Percentiles rank a stretch among this genome's conserved stretches.
phyloP scores from a whole-genome alignment of 2,329 filamentous ascomycete species.

The Lachnellula cervina region DNA sequence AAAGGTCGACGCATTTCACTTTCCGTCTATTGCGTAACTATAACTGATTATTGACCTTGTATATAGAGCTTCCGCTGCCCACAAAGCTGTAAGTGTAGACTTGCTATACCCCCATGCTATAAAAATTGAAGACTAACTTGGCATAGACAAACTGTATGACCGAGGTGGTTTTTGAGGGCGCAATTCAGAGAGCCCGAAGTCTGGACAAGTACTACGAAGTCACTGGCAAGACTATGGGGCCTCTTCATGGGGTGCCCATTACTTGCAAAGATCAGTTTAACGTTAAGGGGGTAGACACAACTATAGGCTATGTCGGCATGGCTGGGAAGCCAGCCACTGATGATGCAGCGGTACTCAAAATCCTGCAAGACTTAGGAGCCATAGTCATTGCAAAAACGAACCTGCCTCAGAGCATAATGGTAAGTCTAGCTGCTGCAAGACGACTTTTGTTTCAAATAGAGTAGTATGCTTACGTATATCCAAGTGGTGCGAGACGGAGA shows the following conservation, averaged over 20 bases:
- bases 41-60: not conserved
- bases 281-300: conserved; percentile 50
- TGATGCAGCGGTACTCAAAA: conserved; percentile 45
- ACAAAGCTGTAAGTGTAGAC: not conserved
- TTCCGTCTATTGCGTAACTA: not conserved
- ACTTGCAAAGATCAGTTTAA: conserved; percentile 59
- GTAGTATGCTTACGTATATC: not conserved
- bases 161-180: conserved; percentile 40
- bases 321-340: conserved; percentile 44
- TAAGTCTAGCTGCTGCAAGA: conserved; percentile 34
- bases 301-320: conserved; percentile 52
- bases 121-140: no score
- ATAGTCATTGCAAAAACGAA: conserved; percentile 51
- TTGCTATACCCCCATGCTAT: no score
- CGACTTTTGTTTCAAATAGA: not conserved
- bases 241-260: conserved; percentile 50
- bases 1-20: not conserved
- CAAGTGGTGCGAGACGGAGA: conserved; percentile 51
- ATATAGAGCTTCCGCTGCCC: not conserved
- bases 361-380: conserved; percentile 46
- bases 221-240: conserved; percentile 41
- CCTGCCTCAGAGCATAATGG: conserved; percentile 47
- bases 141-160: conserved; percentile 34
- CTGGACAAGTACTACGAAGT: conserved; percentile 35
- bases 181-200: conserved; percentile 34